phyloP scores from a whole-genome alignment of 1,284 basidiomycete species.

The Microbotryum intermedium region DNA sequence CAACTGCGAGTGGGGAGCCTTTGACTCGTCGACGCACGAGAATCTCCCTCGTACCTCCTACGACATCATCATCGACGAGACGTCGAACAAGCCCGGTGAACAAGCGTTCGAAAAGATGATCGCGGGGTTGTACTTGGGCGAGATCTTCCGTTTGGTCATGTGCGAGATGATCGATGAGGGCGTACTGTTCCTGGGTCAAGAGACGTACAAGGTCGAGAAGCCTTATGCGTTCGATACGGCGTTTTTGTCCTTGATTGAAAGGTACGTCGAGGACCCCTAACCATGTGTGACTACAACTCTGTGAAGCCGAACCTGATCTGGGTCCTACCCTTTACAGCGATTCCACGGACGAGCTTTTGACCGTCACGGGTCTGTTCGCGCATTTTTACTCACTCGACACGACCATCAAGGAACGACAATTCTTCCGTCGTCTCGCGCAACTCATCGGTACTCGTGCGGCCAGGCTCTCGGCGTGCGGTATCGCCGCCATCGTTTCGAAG shows the following conservation, averaged over 20 bases:
- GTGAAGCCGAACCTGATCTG: neutral
- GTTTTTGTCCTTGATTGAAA: slow-evolving; percentile 93
- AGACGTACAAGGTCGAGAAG: slow-evolving; percentile 41
- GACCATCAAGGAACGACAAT: slow-evolving; percentile 84
- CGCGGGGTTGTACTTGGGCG: slow-evolving; percentile 92
- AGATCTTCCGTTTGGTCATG: slow-evolving; percentile 86
- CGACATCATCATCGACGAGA: slow-evolving; percentile 83
- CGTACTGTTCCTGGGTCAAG: slow-evolving; percentile 92
- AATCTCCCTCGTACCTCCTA: slow-evolving; percentile 82
- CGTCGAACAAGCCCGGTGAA: slow-evolving; percentile 92
- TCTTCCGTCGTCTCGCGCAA: slow-evolving; percentile 77
- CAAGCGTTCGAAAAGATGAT: slow-evolving; percentile 98
- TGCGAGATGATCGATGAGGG: slow-evolving; percentile 95
- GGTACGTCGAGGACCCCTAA: slow-evolving; percentile 49
- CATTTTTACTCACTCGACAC: slow-evolving; percentile 86
- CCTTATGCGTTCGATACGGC: slow-evolving; percentile 73
- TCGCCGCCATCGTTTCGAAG: slow-evolving; percentile 86
- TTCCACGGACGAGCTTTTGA: slow-evolving; percentile 93
- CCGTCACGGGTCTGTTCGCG: slow-evolving; percentile 90
- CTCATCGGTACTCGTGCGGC: slow-evolving; percentile 85
- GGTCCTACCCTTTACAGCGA: no score
- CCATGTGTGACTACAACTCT: neutral
- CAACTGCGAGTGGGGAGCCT: slow-evolving; percentile 97
- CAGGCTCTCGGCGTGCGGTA: slow-evolving; percentile 79
- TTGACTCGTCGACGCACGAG: slow-evolving; percentile 92